These are phyloP conservation scores for Heritiera fomes DNA, from an alignment of 345 rosid species.

Conservation along the genomic window DNA sequence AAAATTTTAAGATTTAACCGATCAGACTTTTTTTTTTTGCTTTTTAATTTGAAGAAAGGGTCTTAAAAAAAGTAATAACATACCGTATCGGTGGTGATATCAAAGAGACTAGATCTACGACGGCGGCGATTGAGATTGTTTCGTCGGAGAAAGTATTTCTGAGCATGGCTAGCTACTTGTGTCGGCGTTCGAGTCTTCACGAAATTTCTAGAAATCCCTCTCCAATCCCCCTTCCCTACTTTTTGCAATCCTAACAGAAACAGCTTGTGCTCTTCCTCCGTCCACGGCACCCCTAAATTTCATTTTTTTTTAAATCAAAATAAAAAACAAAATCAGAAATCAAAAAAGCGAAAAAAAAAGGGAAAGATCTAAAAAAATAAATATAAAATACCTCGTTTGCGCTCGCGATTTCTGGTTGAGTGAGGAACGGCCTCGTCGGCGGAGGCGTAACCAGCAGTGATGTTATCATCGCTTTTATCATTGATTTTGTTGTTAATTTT, in stretches of 20 bases:
- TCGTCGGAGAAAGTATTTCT: conserved; percentile 84
- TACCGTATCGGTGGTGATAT: conserved; percentile 86
- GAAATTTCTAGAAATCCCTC: conserved; percentile 83
- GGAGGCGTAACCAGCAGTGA: conserved; percentile 62
- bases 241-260: conserved; percentile 81
- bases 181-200: conserved; percentile 90
- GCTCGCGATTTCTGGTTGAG: conserved; percentile 53
- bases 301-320: neutral
- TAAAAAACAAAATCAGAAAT: neutral
- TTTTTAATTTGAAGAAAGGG: neutral
- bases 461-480: conserved; percentile 31
- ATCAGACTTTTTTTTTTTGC: neutral
- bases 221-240: conserved; percentile 96
- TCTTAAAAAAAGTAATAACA: neutral
- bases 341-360: neutral
- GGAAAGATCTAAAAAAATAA: neutral
- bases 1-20: neutral
- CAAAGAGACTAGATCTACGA: conserved; percentile 88
- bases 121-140: conserved; percentile 86
- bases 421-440: conserved; percentile 75
- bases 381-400: conserved; percentile 72
- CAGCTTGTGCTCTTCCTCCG: conserved; percentile 91
- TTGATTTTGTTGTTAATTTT: conserved; percentile 11
- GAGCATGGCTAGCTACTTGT: conserved; percentile 98
- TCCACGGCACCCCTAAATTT: conserved; percentile 85